Conservation (phyloP, 208 protist species). For the Leishmania lainsoni region DNA sequence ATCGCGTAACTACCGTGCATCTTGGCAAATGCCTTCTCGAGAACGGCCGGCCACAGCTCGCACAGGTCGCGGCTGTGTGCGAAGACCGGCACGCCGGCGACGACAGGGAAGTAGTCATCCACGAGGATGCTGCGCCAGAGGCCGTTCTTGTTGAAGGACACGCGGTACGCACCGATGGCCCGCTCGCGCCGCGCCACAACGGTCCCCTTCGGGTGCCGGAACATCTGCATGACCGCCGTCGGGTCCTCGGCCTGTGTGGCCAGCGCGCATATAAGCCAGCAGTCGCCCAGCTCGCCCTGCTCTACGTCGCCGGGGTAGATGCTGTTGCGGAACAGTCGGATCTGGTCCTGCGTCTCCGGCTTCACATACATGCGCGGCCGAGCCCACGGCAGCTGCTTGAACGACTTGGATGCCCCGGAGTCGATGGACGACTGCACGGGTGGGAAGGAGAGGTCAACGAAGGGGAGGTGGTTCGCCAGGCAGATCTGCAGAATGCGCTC, state of each 20-base stretch:
- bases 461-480: constrained; percentile 56
- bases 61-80: constrained; percentile 65
- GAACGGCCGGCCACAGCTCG: constrained; percentile 88
- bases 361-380: constrained; percentile 73
- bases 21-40: constrained; percentile 94
- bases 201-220: constrained; percentile 65
- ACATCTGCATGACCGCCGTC: constrained; percentile 59
- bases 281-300: constrained; percentile 83
- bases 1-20: constrained; percentile 81
- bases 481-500: constrained; percentile 54
- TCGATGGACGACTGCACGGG: constrained; percentile 62
- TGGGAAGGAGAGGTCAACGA: constrained; percentile 83
- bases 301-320: constrained; percentile 68
- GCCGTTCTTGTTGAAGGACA: constrained; percentile 90
- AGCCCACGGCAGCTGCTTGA: constrained; percentile 70
- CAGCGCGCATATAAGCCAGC: constrained; percentile 87
- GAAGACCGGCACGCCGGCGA: constrained; percentile 54
- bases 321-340: constrained; percentile 75
- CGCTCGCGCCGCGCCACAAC: constrained; percentile 54
- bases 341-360: constrained; percentile 56
- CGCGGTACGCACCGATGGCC: constrained; percentile 77
- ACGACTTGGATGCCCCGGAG: constrained; percentile 34
- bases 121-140: constrained; percentile 86
- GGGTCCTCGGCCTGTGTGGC: constrained; percentile 62
- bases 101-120: constrained; percentile 85